These are phyloP conservation scores for Sarocladium oryzae DNA, from an alignment of 2,329 filamentous ascomycete species.

Conservation along the genomic window DNA sequence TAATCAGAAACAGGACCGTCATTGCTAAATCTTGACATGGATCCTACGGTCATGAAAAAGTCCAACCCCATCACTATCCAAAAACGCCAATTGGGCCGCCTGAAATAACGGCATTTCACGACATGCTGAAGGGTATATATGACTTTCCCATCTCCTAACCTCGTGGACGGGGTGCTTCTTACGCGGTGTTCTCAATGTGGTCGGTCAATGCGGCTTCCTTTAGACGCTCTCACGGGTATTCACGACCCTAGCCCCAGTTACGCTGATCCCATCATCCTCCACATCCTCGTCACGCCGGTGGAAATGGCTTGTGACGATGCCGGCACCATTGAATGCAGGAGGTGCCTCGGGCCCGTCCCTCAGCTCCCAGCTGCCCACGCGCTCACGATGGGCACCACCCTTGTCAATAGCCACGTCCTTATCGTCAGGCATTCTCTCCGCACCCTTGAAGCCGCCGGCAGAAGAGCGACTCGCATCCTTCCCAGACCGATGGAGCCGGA, in stretches of 20 bases:
- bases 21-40: no score
- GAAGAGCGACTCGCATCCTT: slow-evolving; percentile 13
- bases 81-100: no score
- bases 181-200: no score
- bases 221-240: slow-evolving; percentile 33
- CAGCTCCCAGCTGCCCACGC: slow-evolving; percentile 46
- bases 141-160: no score
- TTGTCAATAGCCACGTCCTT: slow-evolving; percentile 34
- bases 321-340: slow-evolving; percentile 12
- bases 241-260: slow-evolving; percentile 29
- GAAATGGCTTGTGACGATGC: slow-evolving; percentile 19
- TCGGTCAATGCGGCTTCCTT: no score
- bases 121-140: not conserved
- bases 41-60: no score
- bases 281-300: slow-evolving; percentile 13
- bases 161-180: no score
- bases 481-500: slow-evolving; percentile 22
- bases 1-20: no score
- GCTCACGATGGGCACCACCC: slow-evolving; percentile 35
- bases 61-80: no score
- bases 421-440: slow-evolving; percentile 38
- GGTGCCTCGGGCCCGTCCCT: slow-evolving; percentile 17
- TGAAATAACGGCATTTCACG: no score
- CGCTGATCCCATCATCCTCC: slow-evolving; percentile 28
- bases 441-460: slow-evolving; percentile 36